Conservation (phyloP, 805 yeast genomes). For the Metschnikowia santaceciliae region DNA sequence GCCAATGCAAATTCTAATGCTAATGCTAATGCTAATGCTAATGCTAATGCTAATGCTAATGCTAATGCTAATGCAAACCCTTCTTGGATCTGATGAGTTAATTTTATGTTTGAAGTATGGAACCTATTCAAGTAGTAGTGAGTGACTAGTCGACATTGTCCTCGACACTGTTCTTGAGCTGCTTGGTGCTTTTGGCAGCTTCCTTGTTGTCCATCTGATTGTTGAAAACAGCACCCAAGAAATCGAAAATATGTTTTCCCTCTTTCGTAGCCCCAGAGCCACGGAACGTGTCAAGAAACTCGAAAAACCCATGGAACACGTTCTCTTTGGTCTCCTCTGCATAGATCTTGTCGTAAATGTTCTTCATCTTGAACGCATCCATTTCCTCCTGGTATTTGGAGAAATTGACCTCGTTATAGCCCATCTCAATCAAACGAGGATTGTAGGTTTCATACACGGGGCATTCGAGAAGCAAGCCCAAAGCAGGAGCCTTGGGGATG, state of each 20-base stretch:
- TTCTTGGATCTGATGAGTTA: constrained; percentile 14
- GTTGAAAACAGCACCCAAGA: constrained; percentile 43
- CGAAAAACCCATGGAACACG: constrained; percentile 85
- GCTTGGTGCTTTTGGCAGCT: constrained; percentile 6
- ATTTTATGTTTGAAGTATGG: neutral
- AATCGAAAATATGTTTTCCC: constrained; percentile 55
- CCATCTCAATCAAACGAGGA: constrained; percentile 62
- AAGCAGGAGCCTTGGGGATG: constrained; percentile 96
- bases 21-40: too few relatives aligned
- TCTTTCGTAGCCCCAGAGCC: constrained; percentile 33
- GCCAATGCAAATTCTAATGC: too few relatives aligned
- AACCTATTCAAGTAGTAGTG: neutral
- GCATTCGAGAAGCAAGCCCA: constrained; percentile 83
- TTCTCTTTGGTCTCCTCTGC: constrained; percentile 86
- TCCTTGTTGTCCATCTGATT: constrained; percentile 17
- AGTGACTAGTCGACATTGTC: constrained; percentile 10
- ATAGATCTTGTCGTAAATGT: constrained; percentile 88
- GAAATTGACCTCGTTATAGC: constrained; percentile 73
- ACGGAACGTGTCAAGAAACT: constrained; percentile 76
- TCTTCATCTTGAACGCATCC: constrained; percentile 81
- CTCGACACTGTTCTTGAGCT: constrained; percentile 5
- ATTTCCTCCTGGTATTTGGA: constrained; percentile 62
- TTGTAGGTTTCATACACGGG: constrained; percentile 91
- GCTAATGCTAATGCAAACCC: constrained; percentile 15
- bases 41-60: neutral